Conservation (phyloP, 2,329 filamentous ascomycete species). For the Byssochlamys sp. region DNA sequence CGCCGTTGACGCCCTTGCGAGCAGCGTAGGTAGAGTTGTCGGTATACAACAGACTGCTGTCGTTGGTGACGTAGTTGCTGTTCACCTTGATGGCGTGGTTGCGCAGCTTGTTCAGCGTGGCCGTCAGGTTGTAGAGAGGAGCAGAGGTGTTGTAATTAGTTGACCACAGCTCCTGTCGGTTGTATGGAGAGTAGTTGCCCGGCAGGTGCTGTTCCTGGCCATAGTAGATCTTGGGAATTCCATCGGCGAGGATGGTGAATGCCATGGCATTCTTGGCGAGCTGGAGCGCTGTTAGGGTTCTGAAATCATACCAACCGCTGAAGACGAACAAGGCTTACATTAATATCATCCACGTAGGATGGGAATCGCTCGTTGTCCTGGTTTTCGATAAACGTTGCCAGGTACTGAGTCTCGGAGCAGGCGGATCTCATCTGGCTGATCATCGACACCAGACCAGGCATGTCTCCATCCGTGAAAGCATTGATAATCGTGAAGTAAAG, state of each 20-base stretch:
- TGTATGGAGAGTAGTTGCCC: constrained; percentile 37
- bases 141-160: constrained; percentile 37
- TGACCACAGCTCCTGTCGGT: constrained; percentile 46
- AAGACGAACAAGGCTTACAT: constrained; percentile 14
- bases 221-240: constrained; percentile 54
- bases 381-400: constrained; percentile 49
- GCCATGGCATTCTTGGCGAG: constrained; percentile 51
- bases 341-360: constrained; percentile 40
- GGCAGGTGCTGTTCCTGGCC: constrained; percentile 52
- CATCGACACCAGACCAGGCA: constrained; percentile 12
- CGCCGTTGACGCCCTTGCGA: constrained; percentile 32
- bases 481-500: constrained; percentile 17
- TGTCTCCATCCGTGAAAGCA: constrained; percentile 16
- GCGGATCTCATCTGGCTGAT: constrained; percentile 8
- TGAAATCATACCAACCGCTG: neutral
- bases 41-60: constrained; percentile 28
- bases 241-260: constrained; percentile 46
- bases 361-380: constrained; percentile 49
- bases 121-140: constrained; percentile 39
- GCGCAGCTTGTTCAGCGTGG: constrained; percentile 40
- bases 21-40: constrained; percentile 31
- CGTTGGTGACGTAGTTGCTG: constrained; percentile 27
- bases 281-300: constrained; percentile 2
- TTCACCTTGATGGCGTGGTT: constrained; percentile 29
- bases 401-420: constrained; percentile 31